Percentiles rank a stretch among this genome's conserved stretches.
Evolutionary conservation across 805 yeast genomes (phyloP).

Genomic region (Lachancea kluyveri): DNA sequence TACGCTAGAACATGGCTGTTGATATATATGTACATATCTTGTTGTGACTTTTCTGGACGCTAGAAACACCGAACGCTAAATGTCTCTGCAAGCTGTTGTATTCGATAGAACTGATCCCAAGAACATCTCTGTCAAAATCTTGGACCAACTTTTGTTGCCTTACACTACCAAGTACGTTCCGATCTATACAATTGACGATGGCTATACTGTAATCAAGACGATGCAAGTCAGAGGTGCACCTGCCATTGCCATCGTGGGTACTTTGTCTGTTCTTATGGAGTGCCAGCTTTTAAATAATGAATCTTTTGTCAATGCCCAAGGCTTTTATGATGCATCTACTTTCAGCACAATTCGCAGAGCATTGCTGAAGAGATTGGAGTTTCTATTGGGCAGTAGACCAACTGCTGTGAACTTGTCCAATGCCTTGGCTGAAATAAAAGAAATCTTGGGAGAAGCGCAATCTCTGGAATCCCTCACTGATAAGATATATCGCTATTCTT

Average conservation of each 20-base stretch:
- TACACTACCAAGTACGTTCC: slow-evolving; percentile 65
- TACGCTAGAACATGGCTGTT: background rate
- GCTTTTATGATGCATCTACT: slow-evolving; percentile 29
- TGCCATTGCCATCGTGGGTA: slow-evolving; percentile 94
- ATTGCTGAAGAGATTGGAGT: slow-evolving; percentile 48
- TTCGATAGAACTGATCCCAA: slow-evolving; percentile 40
- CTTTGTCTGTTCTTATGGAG: slow-evolving; percentile 77
- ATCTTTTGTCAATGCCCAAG: slow-evolving; percentile 19
- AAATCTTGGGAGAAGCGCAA: slow-evolving; percentile 28
- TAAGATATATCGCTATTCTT: slow-evolving; percentile 39
- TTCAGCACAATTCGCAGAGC: slow-evolving; percentile 32
- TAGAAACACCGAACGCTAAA: slow-evolving; percentile 7
- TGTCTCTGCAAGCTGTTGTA: slow-evolving; percentile 59
- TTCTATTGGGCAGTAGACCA: slow-evolving; percentile 74
- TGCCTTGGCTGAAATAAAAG: slow-evolving; percentile 42
- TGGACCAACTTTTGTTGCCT: slow-evolving; percentile 83
- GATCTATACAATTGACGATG: slow-evolving; percentile 62
- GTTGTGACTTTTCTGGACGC: background rate
- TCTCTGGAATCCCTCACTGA: slow-evolving; percentile 17
- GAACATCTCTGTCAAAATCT: slow-evolving; percentile 43
- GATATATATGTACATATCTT: background rate
- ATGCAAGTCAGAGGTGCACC: slow-evolving; percentile 99
- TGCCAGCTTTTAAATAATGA: slow-evolving; percentile 32
- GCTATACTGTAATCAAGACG: slow-evolving; percentile 70
- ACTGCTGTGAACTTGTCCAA: slow-evolving; percentile 91